These are phyloP conservation scores for Zasmidium angulare DNA, from an alignment of 2,329 filamentous ascomycete genomes.

Conservation along the genomic window DNA sequence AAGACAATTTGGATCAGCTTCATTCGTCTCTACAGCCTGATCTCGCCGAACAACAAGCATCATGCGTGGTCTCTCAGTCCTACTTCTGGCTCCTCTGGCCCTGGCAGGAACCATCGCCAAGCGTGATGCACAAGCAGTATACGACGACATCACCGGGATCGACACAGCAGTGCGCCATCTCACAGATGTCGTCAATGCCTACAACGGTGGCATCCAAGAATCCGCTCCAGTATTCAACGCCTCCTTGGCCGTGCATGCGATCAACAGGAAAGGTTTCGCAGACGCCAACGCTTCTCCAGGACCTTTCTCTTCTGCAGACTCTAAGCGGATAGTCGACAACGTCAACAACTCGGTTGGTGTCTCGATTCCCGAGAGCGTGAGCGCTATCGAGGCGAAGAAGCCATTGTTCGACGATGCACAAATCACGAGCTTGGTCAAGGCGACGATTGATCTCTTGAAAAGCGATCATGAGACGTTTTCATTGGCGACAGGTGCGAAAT, in stretches of 20 bases:
- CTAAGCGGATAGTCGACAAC: conserved; percentile 25
- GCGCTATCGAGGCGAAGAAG: conserved; percentile 27
- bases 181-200: conserved; percentile 23
- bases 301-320: conserved; percentile 23
- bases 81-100: conserved; percentile 19
- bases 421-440: conserved; percentile 24
- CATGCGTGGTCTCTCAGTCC: neutral
- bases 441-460: conserved; percentile 27
- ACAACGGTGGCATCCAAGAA: conserved; percentile 25
- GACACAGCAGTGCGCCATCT: conserved; percentile 24
- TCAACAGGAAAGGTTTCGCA: conserved; percentile 27
- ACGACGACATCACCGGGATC: conserved; percentile 29
- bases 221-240: conserved; percentile 22
- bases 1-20: neutral
- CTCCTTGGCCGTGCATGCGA: conserved; percentile 22
- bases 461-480: conserved; percentile 29
- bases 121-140: conserved; percentile 19
- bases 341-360: conserved; percentile 28
- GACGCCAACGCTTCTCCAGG: conserved; percentile 20
- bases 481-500: conserved; percentile 22
- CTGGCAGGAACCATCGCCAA: conserved; percentile 13
- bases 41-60: neutral
- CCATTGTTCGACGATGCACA: conserved; percentile 25
- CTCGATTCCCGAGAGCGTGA: conserved; percentile 21
- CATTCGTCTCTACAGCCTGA: neutral